phyloP scores from a whole-genome alignment of 2,329 filamentous ascomycete genomes.

The Stemphylium beticola region DNA sequence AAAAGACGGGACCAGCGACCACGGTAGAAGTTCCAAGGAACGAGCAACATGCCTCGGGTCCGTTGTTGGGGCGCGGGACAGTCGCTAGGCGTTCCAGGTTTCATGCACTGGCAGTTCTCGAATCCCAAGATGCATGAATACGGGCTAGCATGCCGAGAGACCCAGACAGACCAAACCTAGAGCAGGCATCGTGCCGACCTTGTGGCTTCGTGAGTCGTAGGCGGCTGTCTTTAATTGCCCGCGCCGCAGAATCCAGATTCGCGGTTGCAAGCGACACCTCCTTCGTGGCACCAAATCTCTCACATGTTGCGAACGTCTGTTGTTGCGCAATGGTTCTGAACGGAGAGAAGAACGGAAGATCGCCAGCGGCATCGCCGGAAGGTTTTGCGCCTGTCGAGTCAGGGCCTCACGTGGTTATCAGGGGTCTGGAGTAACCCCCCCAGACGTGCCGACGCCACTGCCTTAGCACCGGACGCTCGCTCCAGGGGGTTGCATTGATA shows the following conservation, averaged over 20 bases:
- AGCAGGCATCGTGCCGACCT: conserved; percentile 21
- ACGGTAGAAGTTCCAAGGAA: conserved; percentile 5
- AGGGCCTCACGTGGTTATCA: conserved; percentile 20
- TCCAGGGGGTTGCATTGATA: conserved; percentile 21
- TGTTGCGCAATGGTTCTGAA: conserved; percentile 2
- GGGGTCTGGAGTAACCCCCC: conserved; percentile 5
- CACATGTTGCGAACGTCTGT: background rate
- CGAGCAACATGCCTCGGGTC: conserved; percentile 9
- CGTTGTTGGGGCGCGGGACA: conserved; percentile 23
- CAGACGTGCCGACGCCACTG: conserved; percentile 13
- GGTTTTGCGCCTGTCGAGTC: conserved; percentile 16
- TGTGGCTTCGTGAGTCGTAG: conserved; percentile 7
- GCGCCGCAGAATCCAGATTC: background rate
- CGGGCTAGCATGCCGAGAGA: conserved; percentile 20
- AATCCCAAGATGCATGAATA: conserved; percentile 18
- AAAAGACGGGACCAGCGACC: conserved; percentile 4
- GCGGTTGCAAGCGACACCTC: too few relatives aligned
- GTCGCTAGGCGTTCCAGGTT: conserved; percentile 14
- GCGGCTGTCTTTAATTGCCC: background rate
- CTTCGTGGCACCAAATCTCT: background rate
- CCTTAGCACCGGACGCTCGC: conserved; percentile 17
- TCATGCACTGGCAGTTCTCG: conserved; percentile 27
- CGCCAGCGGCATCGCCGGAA: background rate
- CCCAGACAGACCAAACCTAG: conserved; percentile 22
- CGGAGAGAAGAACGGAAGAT: background rate